Evolutionary conservation across 2,329 filamentous ascomycete species (phyloP).

Genomic region (Epichloe elymi): DNA sequence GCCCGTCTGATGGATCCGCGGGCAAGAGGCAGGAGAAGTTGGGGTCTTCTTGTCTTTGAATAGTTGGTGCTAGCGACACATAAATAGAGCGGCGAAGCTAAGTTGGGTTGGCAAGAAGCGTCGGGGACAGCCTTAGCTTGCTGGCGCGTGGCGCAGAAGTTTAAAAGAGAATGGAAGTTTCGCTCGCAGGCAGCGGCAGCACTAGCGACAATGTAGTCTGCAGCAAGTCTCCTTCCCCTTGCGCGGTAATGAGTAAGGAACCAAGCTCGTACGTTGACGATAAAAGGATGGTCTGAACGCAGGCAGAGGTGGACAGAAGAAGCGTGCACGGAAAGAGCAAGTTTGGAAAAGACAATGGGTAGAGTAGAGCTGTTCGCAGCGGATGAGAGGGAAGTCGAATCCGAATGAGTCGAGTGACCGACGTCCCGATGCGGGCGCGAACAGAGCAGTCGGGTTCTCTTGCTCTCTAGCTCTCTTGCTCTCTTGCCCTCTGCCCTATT

Average conservation of each 20-base stretch:
- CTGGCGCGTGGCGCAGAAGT: slow-evolving; percentile 3
- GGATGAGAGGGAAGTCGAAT: neutral
- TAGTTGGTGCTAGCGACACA: neutral
- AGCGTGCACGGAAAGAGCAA: no score
- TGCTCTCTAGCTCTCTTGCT: neutral
- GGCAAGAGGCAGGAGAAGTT: neutral
- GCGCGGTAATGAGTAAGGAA: no score
- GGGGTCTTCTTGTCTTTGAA: neutral
- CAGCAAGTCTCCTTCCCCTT: no score
- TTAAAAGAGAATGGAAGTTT: slow-evolving; percentile 1
- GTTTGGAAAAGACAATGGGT: neutral
- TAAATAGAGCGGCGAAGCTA: neutral
- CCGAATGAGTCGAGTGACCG: neutral
- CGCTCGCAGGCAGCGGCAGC: neutral
- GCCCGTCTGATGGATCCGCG: no score
- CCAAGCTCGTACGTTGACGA: neutral
- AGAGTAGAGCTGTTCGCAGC: no score
- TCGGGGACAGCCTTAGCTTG: slow-evolving; percentile 1
- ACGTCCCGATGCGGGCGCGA: neutral
- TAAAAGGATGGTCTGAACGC: neutral
- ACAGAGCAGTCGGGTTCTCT: neutral
- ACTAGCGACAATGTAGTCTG: no score
- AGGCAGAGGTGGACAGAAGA: neutral
- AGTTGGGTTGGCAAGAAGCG: neutral
- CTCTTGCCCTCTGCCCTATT: no score